Evolutionary conservation across 169 alveolate species (phyloP).

Genomic region (Plasmodium gonderi): DNA sequence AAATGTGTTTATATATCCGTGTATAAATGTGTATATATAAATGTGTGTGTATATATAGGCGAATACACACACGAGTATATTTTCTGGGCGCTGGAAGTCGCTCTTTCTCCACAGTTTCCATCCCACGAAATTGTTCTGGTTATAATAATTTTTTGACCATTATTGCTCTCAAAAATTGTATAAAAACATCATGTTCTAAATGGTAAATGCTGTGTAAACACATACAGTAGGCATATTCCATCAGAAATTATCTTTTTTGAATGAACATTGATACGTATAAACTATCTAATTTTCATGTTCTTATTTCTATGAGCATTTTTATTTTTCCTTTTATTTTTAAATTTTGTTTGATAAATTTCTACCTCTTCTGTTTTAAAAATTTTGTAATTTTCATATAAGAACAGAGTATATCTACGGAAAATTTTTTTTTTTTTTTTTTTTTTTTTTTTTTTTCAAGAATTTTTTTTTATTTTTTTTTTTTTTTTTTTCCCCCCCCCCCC

Average conservation of each 20-base stretch:
- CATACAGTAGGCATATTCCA: background rate
- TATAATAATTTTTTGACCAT: background rate
- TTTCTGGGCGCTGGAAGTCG: background rate
- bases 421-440: too few species aligned
- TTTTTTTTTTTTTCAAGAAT: background rate
- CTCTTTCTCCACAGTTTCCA: background rate
- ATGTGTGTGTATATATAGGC: too few species aligned
- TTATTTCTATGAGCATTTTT: slow-evolving; percentile 33
- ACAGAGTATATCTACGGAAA: background rate
- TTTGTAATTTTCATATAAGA: background rate
- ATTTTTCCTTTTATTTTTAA: background rate
- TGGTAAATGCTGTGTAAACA: background rate
- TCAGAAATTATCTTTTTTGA: background rate
- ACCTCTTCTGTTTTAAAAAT: background rate
- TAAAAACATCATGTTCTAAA: background rate
- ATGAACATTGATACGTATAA: slow-evolving; percentile 38
- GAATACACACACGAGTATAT: background rate
- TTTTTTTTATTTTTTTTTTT: background rate
- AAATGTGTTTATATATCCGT: background rate
- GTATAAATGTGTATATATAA: background rate
- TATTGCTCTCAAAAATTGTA: background rate
- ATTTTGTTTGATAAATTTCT: background rate
- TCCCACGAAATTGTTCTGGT: too few species aligned
- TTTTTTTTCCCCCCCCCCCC: background rate
- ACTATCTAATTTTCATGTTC: background rate